Base-by-base conservation (phyloP, 176 grass and related monocot genomes). In the Carex pumila region DNA sequence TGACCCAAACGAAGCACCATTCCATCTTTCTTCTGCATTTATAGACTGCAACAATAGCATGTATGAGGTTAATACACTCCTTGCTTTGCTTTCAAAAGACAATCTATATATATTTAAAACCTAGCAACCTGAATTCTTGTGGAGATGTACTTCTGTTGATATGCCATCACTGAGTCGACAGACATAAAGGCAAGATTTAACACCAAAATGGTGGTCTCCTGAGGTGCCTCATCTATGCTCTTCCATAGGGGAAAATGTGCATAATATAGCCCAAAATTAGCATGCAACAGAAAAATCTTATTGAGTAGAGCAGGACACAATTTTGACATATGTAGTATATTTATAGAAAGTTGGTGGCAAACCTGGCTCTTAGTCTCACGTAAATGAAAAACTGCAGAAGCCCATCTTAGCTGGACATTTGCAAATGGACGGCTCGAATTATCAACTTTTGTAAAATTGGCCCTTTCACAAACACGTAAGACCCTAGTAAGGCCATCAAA, bases 11-110 rank as follows among this genome's bases (percentile, higher is more conserved):
- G 90, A 90, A 87, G 93, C 91, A 47, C 89, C 93, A 84, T 88
- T 85, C 93, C 93, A 96, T 91, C 89, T 93, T 89, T 93, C 93
- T 86, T 93, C 93, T 79, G 90, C 74, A 60, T 93, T 91, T 67
- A 96, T 77, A 80, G 93, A 91, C 93, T 95, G 85, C 60, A 87
- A 39, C 63, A 64, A 87, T 77, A 79, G 39, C 32, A 86, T 59
- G 36, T 14, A 59, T 39, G 3, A 25, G 34, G 36, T 77, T 77
- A 13, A 58, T 64, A 77, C 17, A 59, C 52, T 63, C 73, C 50
- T 66, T 2, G 14, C 3, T 66, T 82, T 82, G 37, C 34, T 41
- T 76, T 53, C 8, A 82, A 63, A 82, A 22, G 45, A 56, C 39
- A 81, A 6, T 3, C 64, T 86, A 30, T 56, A 30, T 56, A n/a